phyloP scores from a whole-genome alignment of 1,284 basidiomycete genomes.

The Malassezia nana region DNA sequence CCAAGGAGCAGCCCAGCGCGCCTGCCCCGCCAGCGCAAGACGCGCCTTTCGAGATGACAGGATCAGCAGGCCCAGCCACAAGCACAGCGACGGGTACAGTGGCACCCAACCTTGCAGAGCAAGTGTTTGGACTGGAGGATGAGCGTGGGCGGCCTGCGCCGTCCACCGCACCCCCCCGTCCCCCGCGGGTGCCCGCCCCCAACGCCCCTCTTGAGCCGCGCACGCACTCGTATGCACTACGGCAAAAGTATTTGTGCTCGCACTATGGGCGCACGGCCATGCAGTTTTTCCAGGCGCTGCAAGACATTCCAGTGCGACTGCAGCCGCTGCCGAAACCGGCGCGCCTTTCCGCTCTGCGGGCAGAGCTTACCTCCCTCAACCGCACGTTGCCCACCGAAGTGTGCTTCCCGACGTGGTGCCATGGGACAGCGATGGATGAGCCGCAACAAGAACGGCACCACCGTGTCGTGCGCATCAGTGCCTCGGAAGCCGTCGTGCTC shows the following conservation, averaged over 20 bases:
- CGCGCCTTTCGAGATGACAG: too few species aligned
- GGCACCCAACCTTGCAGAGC: not conserved
- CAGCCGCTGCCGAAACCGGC: conserved; percentile 87
- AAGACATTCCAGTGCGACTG: conserved; percentile 84
- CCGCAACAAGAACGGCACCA: conserved; percentile 57
- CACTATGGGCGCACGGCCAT: conserved; percentile 78
- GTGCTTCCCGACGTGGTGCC: conserved; percentile 96
- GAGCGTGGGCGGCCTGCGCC: not conserved
- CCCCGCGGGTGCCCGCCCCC: not conserved
- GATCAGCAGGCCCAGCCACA: not conserved
- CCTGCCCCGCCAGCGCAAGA: too few species aligned
- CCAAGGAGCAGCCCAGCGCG: too few species aligned
- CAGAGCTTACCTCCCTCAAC: conserved; percentile 88
- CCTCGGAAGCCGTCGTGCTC: conserved; percentile 91
- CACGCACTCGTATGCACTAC: conserved; percentile 20
- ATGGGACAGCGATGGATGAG: conserved; percentile 24
- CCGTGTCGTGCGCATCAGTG: conserved; percentile 90
- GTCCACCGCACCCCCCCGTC: too few species aligned
- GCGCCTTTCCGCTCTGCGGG: conserved; percentile 82
- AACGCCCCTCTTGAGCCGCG: not conserved
- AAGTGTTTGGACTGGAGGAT: conserved; percentile 4
- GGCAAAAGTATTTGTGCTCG: conserved; percentile 37
- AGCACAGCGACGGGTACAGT: not conserved
- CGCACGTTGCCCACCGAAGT: conserved; percentile 79
- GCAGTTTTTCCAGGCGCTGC: conserved; percentile 77